phyloP scores from a whole-genome alignment of 805 yeast genomes.

The Komagataella ulmi region DNA sequence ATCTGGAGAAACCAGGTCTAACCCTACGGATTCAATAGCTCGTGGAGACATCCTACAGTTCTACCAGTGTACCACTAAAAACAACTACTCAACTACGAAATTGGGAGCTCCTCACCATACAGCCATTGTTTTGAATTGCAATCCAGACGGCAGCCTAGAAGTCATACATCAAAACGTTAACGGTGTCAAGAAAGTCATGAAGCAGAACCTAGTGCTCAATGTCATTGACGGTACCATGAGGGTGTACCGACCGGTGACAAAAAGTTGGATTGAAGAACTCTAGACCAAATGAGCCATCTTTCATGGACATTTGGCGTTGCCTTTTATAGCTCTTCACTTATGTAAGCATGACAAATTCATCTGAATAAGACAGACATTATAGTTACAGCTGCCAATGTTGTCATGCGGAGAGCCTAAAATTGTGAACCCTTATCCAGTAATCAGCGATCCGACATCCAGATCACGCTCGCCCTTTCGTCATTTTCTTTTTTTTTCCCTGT shows the following conservation, averaged over 20 bases:
- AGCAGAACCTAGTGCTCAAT: constrained; percentile 23
- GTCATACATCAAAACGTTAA: constrained; percentile 38
- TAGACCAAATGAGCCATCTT: neutral
- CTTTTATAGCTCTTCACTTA: neutral
- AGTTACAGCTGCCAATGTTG: neutral
- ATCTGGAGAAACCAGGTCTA: constrained; percentile 5
- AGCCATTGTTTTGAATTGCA: constrained; percentile 18
- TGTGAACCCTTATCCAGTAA: neutral
- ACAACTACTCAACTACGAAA: constrained; percentile 19
- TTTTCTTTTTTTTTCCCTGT: neutral
- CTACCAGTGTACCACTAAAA: constrained; percentile 23
- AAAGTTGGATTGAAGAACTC: neutral
- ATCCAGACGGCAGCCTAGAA: constrained; percentile 14
- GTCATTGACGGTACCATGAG: constrained; percentile 28
- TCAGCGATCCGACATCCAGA: neutral
- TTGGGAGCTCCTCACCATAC: constrained; percentile 47
- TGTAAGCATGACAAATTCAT: neutral
- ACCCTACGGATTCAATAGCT: constrained; percentile 25
- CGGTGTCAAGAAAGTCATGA: constrained; percentile 24
- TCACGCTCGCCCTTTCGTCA: neutral
- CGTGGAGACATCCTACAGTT: constrained; percentile 48
- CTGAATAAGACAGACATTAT: too few species aligned
- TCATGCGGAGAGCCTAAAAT: neutral
- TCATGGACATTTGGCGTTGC: neutral
- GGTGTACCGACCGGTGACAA: constrained; percentile 30